Conservation (phyloP, 345 rosid genomes). For the Citrus hindsii region DNA sequence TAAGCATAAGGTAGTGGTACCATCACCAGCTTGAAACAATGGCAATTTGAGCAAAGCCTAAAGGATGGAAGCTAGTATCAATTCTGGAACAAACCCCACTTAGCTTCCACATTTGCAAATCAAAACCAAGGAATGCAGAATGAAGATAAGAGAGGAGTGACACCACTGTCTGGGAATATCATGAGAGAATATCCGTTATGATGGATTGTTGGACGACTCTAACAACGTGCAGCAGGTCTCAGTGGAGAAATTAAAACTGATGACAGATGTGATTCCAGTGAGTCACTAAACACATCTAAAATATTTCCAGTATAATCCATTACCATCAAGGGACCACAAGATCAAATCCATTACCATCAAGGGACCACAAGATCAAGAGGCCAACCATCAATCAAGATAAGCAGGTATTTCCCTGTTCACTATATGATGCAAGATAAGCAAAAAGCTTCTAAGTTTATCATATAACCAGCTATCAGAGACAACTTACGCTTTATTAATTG, state of each 20-base stretch:
- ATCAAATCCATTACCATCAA: not conserved
- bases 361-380: conserved; percentile 6
- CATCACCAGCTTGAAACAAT: not conserved
- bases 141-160: not conserved
- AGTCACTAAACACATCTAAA: not conserved
- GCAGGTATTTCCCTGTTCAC: not conserved
- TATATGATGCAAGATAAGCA: not conserved
- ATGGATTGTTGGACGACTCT: not conserved
- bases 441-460: not conserved
- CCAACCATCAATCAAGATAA: not conserved
- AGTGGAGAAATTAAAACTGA: not conserved
- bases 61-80: not conserved
- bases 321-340: not conserved
- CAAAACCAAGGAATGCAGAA: not conserved
- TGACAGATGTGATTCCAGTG: not conserved
- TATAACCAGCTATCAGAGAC: not conserved
- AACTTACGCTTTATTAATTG: not conserved
- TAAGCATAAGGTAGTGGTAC: too few relatives aligned
- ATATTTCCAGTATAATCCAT: too few relatives aligned
- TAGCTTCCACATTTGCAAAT: not conserved
- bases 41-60: not conserved
- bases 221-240: not conserved
- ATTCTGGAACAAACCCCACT: not conserved
- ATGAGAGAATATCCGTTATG: conserved; percentile 16
- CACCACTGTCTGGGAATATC: not conserved